Evolutionary conservation across 2,329 filamentous ascomycete genomes (phyloP), one percentile per base, ranked within the genome.

Genomic region (Proliferodiscus dingleyae): DNA sequence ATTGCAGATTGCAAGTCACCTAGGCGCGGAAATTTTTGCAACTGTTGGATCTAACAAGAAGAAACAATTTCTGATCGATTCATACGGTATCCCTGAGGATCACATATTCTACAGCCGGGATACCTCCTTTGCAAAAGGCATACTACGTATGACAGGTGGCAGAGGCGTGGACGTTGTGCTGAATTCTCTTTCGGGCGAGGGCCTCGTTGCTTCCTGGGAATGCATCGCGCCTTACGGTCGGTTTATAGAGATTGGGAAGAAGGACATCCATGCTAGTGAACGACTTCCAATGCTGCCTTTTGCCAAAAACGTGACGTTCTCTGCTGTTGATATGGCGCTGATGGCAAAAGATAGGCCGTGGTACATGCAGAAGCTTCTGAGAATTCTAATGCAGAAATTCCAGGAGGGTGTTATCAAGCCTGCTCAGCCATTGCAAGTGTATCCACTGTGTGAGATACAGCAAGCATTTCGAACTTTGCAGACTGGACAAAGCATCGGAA

Each of bases 241-340:
- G 0, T 66, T 70, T 33, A 40, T 70, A 0, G 67, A 71, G 40
- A 58, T 70, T 13, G 65, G 65, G 1, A 65, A 66, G 30, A 56
- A 56, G 0, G 66, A 69, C 23, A 46, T 53, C 6, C 40, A 48
- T 26, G 23, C 36, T 9, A 43, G 41, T 6, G 43, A 24, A 15
- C 53, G 68, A 2, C 68, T 72, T 61, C 34, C 53, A 2, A 50
- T 52, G 50, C 24, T 18, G 13, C 58, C 60, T 0, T 71, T 73
- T 34, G 57, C 59, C 2, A 55, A 61, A 1, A 70, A 63, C 18
- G 60, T 68, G 16, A 66, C 62, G 0, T 72, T 72, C 43, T 55
- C 64, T 4, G 64, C 64, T 0, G 59, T 72, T 2, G 68, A 72
- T 50, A n/a, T 49, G 9, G 55, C 41, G 47, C 54, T 38, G 49